phyloP scores from a whole-genome alignment of 2,329 filamentous ascomycete species.

The Colletotrichum shisoi region DNA sequence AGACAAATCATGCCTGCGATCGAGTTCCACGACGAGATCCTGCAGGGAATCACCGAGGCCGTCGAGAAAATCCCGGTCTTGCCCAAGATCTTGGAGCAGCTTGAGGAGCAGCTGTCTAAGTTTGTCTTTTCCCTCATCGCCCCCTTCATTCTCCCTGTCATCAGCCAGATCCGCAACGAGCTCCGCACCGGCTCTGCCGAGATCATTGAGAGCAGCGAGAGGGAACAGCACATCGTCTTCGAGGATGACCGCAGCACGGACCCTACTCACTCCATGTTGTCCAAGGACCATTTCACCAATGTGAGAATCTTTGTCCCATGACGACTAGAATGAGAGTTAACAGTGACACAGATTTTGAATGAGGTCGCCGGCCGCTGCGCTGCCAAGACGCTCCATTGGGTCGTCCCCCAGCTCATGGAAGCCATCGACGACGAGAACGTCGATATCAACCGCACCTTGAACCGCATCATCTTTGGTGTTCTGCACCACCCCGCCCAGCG shows the following conservation, averaged over 20 bases:
- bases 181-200: slow-evolving; percentile 85
- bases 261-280: slow-evolving; percentile 94
- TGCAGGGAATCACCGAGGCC: slow-evolving; percentile 78
- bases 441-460: slow-evolving; percentile 74
- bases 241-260: slow-evolving; percentile 77
- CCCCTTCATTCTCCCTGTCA: slow-evolving; percentile 85
- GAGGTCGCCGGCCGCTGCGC: slow-evolving; percentile 86
- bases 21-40: slow-evolving; percentile 87
- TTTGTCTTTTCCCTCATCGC: slow-evolving; percentile 94
- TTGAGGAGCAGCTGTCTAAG: slow-evolving; percentile 85
- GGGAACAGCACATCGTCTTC: slow-evolving; percentile 88
- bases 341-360: slow-evolving; percentile 71
- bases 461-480: slow-evolving; percentile 80
- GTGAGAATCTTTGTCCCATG: slow-evolving; percentile 50
- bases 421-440: slow-evolving; percentile 81
- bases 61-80: slow-evolving; percentile 87
- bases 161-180: slow-evolving; percentile 85
- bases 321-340: slow-evolving; percentile 3
- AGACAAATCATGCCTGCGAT: slow-evolving; percentile 87
- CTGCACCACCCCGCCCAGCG: slow-evolving; percentile 89
- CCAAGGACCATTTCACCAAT: slow-evolving; percentile 94
- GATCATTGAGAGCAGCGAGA: slow-evolving; percentile 83
- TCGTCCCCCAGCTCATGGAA: slow-evolving; percentile 86
- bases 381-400: slow-evolving; percentile 80
- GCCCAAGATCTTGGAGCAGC: slow-evolving; percentile 82